Evolutionary conservation across 176 grass and related monocot species (phyloP).

Genomic region (Dendrocalamus sinicus): DNA sequence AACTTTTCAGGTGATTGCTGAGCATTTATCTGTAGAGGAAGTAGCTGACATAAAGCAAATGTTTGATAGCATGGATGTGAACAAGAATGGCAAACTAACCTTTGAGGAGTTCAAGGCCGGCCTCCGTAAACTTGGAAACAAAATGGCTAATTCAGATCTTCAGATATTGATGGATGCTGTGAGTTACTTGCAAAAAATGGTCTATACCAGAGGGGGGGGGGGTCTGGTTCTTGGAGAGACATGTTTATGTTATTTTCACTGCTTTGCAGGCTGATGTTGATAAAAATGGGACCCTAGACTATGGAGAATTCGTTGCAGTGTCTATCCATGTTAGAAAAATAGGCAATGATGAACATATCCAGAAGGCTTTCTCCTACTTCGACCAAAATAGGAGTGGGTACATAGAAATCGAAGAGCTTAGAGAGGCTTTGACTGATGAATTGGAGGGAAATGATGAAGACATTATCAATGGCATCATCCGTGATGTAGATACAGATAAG

Average conservation of each 20-base stretch:
- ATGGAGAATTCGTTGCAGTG: slow-evolving; percentile 81
- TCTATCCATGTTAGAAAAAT: slow-evolving; percentile 88
- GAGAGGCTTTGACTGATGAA: slow-evolving; percentile 66
- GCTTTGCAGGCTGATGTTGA: slow-evolving; percentile 77
- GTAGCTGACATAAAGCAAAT: slow-evolving; percentile 84
- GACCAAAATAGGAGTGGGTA: slow-evolving; percentile 78
- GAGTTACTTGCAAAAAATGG: slow-evolving; percentile 41
- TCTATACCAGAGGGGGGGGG: neutral
- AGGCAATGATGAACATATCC: slow-evolving; percentile 75
- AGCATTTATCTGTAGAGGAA: slow-evolving; percentile 88
- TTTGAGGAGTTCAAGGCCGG: slow-evolving; percentile 83
- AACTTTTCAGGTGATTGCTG: slow-evolving; percentile 74
- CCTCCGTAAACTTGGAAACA: slow-evolving; percentile 71
- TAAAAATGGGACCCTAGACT: slow-evolving; percentile 77
- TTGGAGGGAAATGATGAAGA: slow-evolving; percentile 72
- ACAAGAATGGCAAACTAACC: slow-evolving; percentile 68
- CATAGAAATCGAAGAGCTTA: slow-evolving; percentile 93
- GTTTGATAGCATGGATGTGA: slow-evolving; percentile 77
- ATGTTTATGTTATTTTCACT: slow-evolving; percentile 33
- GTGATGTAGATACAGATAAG: slow-evolving; percentile 88
- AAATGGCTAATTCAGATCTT: slow-evolving; percentile 78
- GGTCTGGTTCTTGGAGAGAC: neutral
- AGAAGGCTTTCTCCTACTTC: slow-evolving; percentile 82
- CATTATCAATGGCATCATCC: slow-evolving; percentile 72
- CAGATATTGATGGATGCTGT: slow-evolving; percentile 83